These are phyloP conservation scores for Debaryomyces castellii DNA, from an alignment of 805 yeast species.

Conservation along the genomic window DNA sequence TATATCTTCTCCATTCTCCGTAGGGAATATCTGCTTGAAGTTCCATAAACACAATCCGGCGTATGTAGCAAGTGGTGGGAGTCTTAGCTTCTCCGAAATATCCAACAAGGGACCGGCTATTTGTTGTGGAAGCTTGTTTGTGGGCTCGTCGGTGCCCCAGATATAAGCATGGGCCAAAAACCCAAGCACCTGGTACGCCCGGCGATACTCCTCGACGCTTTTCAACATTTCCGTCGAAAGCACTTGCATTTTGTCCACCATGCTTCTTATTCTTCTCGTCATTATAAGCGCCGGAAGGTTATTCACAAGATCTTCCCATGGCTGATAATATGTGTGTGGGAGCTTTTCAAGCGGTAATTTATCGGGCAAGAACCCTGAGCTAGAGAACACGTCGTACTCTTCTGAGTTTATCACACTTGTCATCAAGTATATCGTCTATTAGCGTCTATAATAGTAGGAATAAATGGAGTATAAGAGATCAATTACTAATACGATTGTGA, in stretches of 20 bases:
- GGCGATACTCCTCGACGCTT: conserved; percentile 55
- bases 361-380: conserved; percentile 78
- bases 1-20: conserved; percentile 24
- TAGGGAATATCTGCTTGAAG: conserved; percentile 60
- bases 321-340: conserved; percentile 59
- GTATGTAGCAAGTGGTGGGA: conserved; percentile 88
- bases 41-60: conserved; percentile 90
- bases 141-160: conserved; percentile 73
- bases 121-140: conserved; percentile 61
- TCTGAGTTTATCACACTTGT: conserved; percentile 13
- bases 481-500: not conserved
- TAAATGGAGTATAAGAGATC: not conserved
- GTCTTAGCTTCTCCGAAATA: conserved; percentile 57
- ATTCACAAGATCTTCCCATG: conserved; percentile 74
- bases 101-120: conserved; percentile 69
- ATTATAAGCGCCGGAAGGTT: conserved; percentile 74
- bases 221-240: conserved; percentile 48
- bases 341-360: conserved; percentile 59
- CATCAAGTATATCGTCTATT: not conserved
- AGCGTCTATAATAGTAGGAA: not conserved
- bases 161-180: conserved; percentile 86
- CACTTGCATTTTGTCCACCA: conserved; percentile 66
- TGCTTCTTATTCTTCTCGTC: conserved; percentile 56
- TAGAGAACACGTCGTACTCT: conserved; percentile 69
- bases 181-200: conserved; percentile 80